Conservation (phyloP, 169 alveolate species). For the Plasmodium berghei region DNA sequence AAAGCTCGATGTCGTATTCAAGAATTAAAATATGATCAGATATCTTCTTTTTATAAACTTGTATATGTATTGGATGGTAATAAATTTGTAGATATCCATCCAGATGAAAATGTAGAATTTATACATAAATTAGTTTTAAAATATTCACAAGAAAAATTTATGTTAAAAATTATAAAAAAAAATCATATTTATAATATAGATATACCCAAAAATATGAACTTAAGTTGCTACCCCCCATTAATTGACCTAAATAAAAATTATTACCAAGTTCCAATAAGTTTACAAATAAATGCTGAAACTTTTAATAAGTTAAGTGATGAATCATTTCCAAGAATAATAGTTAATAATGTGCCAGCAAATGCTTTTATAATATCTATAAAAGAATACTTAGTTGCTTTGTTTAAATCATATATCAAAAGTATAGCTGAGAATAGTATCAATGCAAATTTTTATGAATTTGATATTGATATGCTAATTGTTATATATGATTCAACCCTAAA, state of each 20-base stretch:
- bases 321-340: constrained; percentile 17
- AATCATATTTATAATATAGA: background rate
- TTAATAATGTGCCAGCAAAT: constrained; percentile 63
- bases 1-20: constrained; percentile 66
- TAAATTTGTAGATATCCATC: constrained; percentile 12
- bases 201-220: constrained; percentile 41
- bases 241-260: constrained; percentile 67
- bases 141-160: constrained; percentile 17
- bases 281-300: constrained; percentile 5
- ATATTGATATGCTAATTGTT: constrained; percentile 21
- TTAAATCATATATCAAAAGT: constrained; percentile 19
- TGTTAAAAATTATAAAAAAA: constrained; percentile 23
- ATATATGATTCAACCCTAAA: constrained; percentile 20
- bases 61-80: constrained; percentile 22
- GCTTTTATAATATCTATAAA: constrained; percentile 32
- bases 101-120: constrained; percentile 9
- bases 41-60: constrained; percentile 29
- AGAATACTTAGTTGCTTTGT: constrained; percentile 3
- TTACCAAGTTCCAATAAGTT: constrained; percentile 54
- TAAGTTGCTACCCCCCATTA: constrained; percentile 37
- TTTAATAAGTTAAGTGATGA: constrained; percentile 14
- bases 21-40: constrained; percentile 38
- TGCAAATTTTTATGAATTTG: constrained; percentile 34
- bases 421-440: constrained; percentile 5
- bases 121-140: constrained; percentile 36